Conservation (phyloP, 2,329 filamentous ascomycete species). For the Eurotiales sp. region DNA sequence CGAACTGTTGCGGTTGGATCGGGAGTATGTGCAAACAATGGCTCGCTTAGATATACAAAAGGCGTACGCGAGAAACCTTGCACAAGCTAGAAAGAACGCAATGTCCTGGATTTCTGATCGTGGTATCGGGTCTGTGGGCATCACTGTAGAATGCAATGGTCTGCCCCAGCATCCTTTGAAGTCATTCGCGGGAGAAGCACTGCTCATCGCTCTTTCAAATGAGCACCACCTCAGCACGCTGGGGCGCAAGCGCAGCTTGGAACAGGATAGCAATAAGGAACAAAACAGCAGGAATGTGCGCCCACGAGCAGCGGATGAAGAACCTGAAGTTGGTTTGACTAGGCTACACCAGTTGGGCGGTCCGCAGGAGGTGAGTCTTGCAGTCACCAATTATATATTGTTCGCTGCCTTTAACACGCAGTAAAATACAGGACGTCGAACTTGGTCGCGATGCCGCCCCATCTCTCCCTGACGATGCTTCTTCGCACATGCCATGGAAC, state of each 20-base stretch:
- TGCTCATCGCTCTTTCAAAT: constrained; percentile 50
- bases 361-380: constrained; percentile 34
- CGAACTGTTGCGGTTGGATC: constrained; percentile 56
- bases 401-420: background rate
- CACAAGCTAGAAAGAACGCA: constrained; percentile 60
- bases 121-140: constrained; percentile 55
- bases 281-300: constrained; percentile 36
- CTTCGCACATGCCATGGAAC: constrained; percentile 68
- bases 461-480: constrained; percentile 64
- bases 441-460: constrained; percentile 65
- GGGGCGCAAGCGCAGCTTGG: constrained; percentile 28
- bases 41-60: constrained; percentile 44
- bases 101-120: constrained; percentile 57
- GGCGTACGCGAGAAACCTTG: constrained; percentile 35
- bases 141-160: constrained; percentile 40
- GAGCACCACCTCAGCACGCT: constrained; percentile 17
- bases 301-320: constrained; percentile 25
- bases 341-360: constrained; percentile 21
- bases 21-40: constrained; percentile 61
- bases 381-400: too few relatives aligned
- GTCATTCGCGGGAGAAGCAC: constrained; percentile 55
- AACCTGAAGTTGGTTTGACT: constrained; percentile 32
- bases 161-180: constrained; percentile 51
- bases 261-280: constrained; percentile 22
- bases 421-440: constrained; percentile 55